A percentile compares a stretch with the other conserved stretches of the same genome.
These are phyloP conservation scores for Paramyrothecium sp. DNA, from an alignment of 2,329 filamentous ascomycete genomes.

Conservation along the genomic window DNA sequence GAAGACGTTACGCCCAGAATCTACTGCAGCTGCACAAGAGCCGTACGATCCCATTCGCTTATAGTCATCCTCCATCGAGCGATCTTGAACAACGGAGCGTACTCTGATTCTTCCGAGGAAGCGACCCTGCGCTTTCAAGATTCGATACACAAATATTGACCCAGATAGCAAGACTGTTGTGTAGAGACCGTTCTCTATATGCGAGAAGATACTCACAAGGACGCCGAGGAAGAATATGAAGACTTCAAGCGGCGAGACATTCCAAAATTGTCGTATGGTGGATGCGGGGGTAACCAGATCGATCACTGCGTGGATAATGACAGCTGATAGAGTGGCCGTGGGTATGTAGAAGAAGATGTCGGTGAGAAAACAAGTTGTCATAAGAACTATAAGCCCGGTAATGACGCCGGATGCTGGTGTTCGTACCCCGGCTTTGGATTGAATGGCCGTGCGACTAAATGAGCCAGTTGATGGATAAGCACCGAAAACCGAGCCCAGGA, in stretches of 20 bases:
- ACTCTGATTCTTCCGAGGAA: conserved; percentile 71
- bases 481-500: conserved; percentile 88
- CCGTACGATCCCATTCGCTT: conserved; percentile 52
- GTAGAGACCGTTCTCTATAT: conserved; percentile 92
- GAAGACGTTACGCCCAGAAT: conserved; percentile 73
- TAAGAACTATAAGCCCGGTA: conserved; percentile 78
- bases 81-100: conserved; percentile 78
- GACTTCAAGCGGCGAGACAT: conserved; percentile 85
- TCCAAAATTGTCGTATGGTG: conserved; percentile 93
- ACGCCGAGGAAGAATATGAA: conserved; percentile 93
- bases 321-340: conserved; percentile 73
- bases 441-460: conserved; percentile 94
- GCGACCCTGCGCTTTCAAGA: conserved; percentile 77
- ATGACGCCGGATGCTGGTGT: conserved; percentile 90
- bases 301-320: conserved; percentile 94
- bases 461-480: conserved; percentile 92
- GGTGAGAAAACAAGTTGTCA: conserved; percentile 87
- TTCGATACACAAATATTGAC: conserved; percentile 77
- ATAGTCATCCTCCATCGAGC: conserved; percentile 63
- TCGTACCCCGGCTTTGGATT: conserved; percentile 92
- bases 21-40: conserved; percentile 45
- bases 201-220: conserved; percentile 81
- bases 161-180: conserved; percentile 75
- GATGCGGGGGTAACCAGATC: conserved; percentile 91
- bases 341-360: conserved; percentile 94